These are phyloP conservation scores for Candida quercuum DNA, from an alignment of 805 yeast genomes.

Conservation along the genomic window DNA sequence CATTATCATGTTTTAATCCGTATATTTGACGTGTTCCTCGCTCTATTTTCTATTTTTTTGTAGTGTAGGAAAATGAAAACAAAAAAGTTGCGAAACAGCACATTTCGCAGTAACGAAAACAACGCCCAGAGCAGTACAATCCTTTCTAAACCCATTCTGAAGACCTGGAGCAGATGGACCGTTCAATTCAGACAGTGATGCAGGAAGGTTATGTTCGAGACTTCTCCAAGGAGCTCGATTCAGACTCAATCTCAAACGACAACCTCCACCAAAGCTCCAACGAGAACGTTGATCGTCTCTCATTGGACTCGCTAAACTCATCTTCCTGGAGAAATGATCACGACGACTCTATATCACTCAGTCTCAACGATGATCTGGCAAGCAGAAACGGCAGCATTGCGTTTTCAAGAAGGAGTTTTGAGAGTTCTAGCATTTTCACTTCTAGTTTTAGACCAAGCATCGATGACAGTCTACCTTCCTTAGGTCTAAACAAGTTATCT, in stretches of 20 bases:
- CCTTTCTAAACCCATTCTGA: no score
- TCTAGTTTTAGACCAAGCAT: conserved; percentile 26
- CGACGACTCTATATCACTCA: conserved; percentile 16
- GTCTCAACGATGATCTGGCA: conserved; percentile 29
- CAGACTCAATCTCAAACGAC: no score
- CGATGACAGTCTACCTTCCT: conserved; percentile 30
- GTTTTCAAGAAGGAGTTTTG: conserved; percentile 25
- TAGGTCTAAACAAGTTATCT: conserved; percentile 36
- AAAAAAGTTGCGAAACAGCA: no score
- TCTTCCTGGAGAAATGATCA: conserved; percentile 7
- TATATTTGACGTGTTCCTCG: no score
- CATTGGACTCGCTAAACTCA: conserved; percentile 10
- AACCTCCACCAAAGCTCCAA: neutral
- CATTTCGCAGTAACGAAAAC: no score
- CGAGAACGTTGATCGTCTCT: neutral
- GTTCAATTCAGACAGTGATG: neutral
- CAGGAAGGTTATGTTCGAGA: neutral
- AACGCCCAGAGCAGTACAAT: conserved; percentile 1
- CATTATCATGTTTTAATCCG: no score
- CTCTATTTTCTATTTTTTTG: no score
- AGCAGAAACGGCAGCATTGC: conserved; percentile 22
- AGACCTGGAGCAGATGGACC: no score
- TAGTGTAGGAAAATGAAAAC: no score
- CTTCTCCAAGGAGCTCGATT: neutral
- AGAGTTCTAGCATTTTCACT: conserved; percentile 24